These are phyloP conservation scores for Hanseniaspora hatyaiensis DNA, from an alignment of 805 yeast species.

Conservation along the genomic window DNA sequence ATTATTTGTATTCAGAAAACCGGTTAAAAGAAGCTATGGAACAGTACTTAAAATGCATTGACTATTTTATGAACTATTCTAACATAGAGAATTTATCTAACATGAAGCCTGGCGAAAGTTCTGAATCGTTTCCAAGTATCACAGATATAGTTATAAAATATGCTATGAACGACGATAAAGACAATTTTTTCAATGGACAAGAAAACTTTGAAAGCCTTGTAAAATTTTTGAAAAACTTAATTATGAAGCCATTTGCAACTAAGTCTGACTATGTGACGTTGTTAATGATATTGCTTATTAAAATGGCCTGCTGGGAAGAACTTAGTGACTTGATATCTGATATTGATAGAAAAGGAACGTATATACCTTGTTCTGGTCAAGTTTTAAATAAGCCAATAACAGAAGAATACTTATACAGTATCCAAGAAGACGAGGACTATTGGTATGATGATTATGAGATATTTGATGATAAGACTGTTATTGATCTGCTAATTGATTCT, in stretches of 20 bases:
- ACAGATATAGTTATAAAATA: slow-evolving; percentile 12
- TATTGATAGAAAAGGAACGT: slow-evolving; percentile 25
- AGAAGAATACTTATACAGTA: slow-evolving; percentile 25
- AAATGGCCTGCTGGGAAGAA: slow-evolving; percentile 50
- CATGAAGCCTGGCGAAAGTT: background rate
- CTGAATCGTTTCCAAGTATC: slow-evolving; percentile 5
- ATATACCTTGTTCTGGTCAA: slow-evolving; percentile 13
- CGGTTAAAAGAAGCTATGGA: slow-evolving; percentile 58
- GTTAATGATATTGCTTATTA: slow-evolving; percentile 66
- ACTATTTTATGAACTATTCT: slow-evolving; percentile 18
- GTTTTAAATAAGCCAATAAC: slow-evolving; percentile 22
- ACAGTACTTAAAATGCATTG: slow-evolving; percentile 56
- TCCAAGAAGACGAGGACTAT: slow-evolving; percentile 31
- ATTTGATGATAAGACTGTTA: slow-evolving; percentile 57
- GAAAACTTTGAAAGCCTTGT: slow-evolving; percentile 32
- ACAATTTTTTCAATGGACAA: background rate
- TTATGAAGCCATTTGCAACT: slow-evolving; percentile 41
- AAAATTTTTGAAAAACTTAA: slow-evolving; percentile 52
- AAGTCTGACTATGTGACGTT: slow-evolving; percentile 74
- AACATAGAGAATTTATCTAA: slow-evolving; percentile 8
- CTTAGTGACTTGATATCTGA: slow-evolving; percentile 46
- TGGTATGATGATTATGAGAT: slow-evolving; percentile 26
- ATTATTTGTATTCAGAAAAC: slow-evolving; percentile 53
- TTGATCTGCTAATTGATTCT: slow-evolving; percentile 61
- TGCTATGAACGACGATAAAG: slow-evolving; percentile 6